phyloP scores from a whole-genome alignment of 1,139 yeast genomes.

The Eremothecium coryli region DNA sequence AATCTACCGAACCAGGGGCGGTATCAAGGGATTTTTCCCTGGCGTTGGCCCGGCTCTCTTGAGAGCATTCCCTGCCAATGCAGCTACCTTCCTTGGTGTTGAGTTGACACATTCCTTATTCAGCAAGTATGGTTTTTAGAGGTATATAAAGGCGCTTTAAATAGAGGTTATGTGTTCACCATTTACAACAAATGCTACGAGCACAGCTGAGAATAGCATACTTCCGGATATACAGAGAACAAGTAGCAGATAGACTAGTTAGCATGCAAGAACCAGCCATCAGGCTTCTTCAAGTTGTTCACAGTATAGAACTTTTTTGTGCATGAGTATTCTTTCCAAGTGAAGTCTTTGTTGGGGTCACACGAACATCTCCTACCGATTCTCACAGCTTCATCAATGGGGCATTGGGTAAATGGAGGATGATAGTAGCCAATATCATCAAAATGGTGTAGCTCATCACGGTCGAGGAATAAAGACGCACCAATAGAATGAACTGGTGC shows the following conservation, averaged over 20 bases:
- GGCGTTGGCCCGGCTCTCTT: slow-evolving; percentile 94
- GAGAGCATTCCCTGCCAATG: slow-evolving; percentile 95
- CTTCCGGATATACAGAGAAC: too few species aligned
- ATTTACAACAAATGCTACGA: background rate
- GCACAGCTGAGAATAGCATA: too few species aligned
- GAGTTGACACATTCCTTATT: slow-evolving; percentile 74
- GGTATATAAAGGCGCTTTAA: background rate
- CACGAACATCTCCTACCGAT: slow-evolving; percentile 55
- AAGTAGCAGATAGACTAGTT: too few species aligned
- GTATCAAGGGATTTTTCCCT: slow-evolving; percentile 90
- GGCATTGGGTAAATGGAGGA: slow-evolving; percentile 76
- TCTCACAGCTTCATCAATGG: slow-evolving; percentile 52
- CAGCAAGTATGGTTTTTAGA: slow-evolving; percentile 30
- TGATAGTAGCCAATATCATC: slow-evolving; percentile 79
- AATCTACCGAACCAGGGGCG: slow-evolving; percentile 57
- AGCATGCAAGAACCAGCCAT: slow-evolving; percentile 51
- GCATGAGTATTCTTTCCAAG: slow-evolving; percentile 84
- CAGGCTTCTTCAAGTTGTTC: slow-evolving; percentile 55
- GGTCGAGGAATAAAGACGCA: slow-evolving; percentile 60
- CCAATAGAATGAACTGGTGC: slow-evolving; percentile 89
- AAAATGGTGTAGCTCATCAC: slow-evolving; percentile 63
- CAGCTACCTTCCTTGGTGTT: slow-evolving; percentile 94
- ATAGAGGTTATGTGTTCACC: background rate
- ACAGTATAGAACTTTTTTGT: slow-evolving; percentile 62
- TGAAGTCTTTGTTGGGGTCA: slow-evolving; percentile 65